Conservation (phyloP, 1,139 yeast species). For the Kluyveromyces marxianus region DNA sequence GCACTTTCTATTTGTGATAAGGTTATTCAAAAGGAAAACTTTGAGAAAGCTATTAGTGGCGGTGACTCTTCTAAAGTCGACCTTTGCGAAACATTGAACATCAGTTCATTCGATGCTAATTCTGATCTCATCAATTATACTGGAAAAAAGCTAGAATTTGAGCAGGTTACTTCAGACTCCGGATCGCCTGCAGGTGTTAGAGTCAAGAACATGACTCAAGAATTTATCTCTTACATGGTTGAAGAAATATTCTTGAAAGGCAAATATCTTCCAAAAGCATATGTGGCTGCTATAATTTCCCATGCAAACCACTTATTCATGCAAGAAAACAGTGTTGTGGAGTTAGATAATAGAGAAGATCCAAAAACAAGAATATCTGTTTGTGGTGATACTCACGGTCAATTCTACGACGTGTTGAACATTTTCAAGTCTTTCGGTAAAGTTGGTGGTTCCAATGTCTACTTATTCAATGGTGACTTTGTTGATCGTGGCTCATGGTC, state of each 20-base stretch:
- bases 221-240: slow-evolving; percentile 60
- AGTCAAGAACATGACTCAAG: slow-evolving; percentile 33
- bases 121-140: slow-evolving; percentile 40
- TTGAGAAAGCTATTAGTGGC: slow-evolving; percentile 80
- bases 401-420: slow-evolving; percentile 80
- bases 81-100: slow-evolving; percentile 39
- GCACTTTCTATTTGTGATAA: slow-evolving; percentile 59
- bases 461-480: slow-evolving; percentile 92
- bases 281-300: slow-evolving; percentile 75
- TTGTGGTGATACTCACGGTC: slow-evolving; percentile 98
- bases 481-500: slow-evolving; percentile 99
- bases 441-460: slow-evolving; percentile 57
- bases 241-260: slow-evolving; percentile 59
- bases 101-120: slow-evolving; percentile 39
- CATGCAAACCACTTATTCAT: slow-evolving; percentile 61
- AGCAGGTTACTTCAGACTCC: slow-evolving; percentile 27
- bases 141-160: slow-evolving; percentile 53
- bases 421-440: slow-evolving; percentile 67
- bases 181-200: slow-evolving; percentile 26
- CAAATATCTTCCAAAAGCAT: slow-evolving; percentile 66
- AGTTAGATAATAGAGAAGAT: slow-evolving; percentile 39
- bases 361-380: slow-evolving; percentile 50
- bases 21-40: slow-evolving; percentile 66
- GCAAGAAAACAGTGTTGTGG: slow-evolving; percentile 69
- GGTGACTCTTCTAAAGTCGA: slow-evolving; percentile 39